Percentiles rank a stretch among this genome's conserved stretches.
phyloP scores from a whole-genome alignment of 1,139 yeast genomes.

The Saccharomyces hybrid region DNA sequence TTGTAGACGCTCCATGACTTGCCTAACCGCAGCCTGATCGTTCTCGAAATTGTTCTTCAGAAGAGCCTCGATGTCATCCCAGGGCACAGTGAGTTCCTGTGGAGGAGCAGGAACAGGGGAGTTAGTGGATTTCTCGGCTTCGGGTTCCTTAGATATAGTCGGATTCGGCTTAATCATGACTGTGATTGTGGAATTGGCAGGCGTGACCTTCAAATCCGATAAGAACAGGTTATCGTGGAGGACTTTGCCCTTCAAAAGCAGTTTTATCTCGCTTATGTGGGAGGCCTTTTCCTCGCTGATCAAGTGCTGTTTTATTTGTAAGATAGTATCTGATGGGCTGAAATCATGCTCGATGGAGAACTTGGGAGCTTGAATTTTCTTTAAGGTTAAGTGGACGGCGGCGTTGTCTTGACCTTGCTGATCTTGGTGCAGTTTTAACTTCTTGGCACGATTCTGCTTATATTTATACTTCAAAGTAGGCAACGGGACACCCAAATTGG shows the following conservation, averaged over 20 bases:
- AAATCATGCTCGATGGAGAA: slow-evolving; percentile 30
- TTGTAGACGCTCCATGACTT: slow-evolving; percentile 35
- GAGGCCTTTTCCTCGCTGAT: slow-evolving; percentile 25
- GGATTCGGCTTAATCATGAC: slow-evolving; percentile 29
- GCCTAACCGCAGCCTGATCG: slow-evolving; percentile 14
- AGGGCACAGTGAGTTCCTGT: slow-evolving; percentile 25
- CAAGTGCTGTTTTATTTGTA: slow-evolving; percentile 34
- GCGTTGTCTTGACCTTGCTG: slow-evolving; percentile 1
- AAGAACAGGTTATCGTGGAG: slow-evolving; percentile 36
- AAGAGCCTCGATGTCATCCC: slow-evolving; percentile 31
- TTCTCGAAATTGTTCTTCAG: slow-evolving; percentile 20
- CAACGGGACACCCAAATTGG: slow-evolving; percentile 29
- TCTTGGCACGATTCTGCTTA: slow-evolving; percentile 14
- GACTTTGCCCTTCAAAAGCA: slow-evolving; percentile 43
- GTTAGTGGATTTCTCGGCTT: slow-evolving; percentile 1
- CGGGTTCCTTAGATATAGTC: slow-evolving; percentile 6
- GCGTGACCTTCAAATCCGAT: slow-evolving; percentile 17
- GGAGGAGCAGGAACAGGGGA: neutral
- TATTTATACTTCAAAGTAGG: slow-evolving; percentile 32
- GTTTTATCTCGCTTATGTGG: slow-evolving; percentile 32
- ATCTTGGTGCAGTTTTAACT: slow-evolving; percentile 3
- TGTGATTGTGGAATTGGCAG: slow-evolving; percentile 32
- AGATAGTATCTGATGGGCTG: slow-evolving; percentile 30
- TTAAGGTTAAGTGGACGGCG: slow-evolving; percentile 29
- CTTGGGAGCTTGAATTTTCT: slow-evolving; percentile 42